Percentiles rank a stretch among this genome's conserved stretches.
Evolutionary conservation across 192 early-diverging fungal species (phyloP).

Genomic region (Podila horticola): DNA sequence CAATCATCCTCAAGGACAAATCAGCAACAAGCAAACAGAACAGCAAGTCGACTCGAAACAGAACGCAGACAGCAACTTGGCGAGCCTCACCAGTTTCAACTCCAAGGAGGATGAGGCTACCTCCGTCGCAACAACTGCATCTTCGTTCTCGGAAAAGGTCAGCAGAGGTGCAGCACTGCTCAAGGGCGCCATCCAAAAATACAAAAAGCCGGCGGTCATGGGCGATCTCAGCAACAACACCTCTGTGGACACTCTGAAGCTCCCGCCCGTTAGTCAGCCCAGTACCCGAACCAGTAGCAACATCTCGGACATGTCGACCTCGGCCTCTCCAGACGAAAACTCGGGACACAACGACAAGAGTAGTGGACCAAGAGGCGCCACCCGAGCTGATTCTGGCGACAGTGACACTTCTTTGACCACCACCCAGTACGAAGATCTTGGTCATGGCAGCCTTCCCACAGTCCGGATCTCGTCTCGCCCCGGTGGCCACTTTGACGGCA

Average conservation of each 20-base stretch:
- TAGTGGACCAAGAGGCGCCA: background rate
- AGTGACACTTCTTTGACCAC: background rate
- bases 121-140: background rate
- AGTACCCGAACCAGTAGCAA: background rate
- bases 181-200: constrained; percentile 18
- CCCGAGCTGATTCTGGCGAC: constrained; percentile 6
- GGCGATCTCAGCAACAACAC: background rate
- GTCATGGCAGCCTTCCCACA: constrained; percentile 16
- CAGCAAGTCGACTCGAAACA: background rate
- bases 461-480: constrained; percentile 24
- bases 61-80: too few species aligned
- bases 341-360: background rate
- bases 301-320: constrained; percentile 1
- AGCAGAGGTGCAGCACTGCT: constrained; percentile 22
- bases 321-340: background rate
- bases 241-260: constrained; percentile 1
- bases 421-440: constrained; percentile 15
- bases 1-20: background rate
- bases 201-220: constrained; percentile 8
- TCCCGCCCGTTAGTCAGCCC: background rate
- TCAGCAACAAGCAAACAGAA: background rate
- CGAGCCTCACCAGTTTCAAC: background rate
- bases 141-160: constrained; percentile 14
- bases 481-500: constrained; percentile 45
- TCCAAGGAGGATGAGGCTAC: background rate